A percentile compares a stretch with the other conserved stretches of the same genome.
Evolutionary conservation across 2,329 filamentous ascomycete genomes (phyloP).

Genomic region (Aspergillus fischeri): DNA sequence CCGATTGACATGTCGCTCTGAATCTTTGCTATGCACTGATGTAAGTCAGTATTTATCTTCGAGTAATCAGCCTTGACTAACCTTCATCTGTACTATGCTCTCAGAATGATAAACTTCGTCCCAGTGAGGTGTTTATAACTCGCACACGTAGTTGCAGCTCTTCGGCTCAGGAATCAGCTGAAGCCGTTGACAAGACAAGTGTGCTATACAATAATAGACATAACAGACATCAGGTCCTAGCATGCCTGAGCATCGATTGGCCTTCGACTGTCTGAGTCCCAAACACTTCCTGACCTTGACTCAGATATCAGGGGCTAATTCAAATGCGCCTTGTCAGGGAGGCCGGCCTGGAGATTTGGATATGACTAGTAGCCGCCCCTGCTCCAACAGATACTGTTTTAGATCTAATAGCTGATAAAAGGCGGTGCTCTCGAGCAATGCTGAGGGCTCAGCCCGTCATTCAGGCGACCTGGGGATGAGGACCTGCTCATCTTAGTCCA

Average conservation of each 20-base stretch:
- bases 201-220: neutral
- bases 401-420: neutral
- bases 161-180: neutral
- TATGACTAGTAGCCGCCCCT: neutral
- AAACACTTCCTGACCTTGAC: neutral
- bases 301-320: neutral
- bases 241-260: neutral
- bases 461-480: too few relatives aligned
- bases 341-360: neutral
- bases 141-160: neutral
- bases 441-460: neutral
- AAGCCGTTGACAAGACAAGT: neutral
- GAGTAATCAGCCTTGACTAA: neutral
- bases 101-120: neutral
- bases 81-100: neutral
- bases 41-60: neutral
- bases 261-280: neutral
- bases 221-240: neutral
- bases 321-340: neutral
- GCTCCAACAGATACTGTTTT: neutral
- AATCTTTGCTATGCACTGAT: neutral
- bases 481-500: neutral
- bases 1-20: neutral
- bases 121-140: neutral
- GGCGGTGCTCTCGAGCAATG: neutral